Evolutionary conservation across 768 basidiomycete genomes (phyloP).

Genomic region (Mycena venus): DNA sequence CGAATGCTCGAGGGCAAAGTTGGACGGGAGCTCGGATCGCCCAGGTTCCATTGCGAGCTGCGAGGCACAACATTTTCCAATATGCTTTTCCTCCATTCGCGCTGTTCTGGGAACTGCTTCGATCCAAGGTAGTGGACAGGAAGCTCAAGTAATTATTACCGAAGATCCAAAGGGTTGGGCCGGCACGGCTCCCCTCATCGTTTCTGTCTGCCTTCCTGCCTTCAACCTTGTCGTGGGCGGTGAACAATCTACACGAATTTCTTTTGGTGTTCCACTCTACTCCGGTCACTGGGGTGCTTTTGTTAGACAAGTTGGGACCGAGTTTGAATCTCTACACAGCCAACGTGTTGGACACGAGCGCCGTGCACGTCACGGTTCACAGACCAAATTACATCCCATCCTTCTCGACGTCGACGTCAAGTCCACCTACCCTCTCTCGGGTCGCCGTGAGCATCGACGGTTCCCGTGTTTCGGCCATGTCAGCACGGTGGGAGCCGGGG

Average conservation of each 20-base stretch:
- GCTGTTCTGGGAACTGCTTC: slow-evolving; percentile 37
- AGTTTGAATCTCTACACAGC: slow-evolving; percentile 44
- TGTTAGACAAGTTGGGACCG: slow-evolving; percentile 41
- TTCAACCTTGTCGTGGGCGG: slow-evolving; percentile 35
- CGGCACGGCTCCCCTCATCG: slow-evolving; percentile 43
- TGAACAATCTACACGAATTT: slow-evolving; percentile 29
- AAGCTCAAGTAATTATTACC: slow-evolving; percentile 31
- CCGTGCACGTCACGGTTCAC: slow-evolving; percentile 42
- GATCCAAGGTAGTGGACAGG: slow-evolving; percentile 30
- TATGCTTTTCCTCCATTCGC: slow-evolving; percentile 43
- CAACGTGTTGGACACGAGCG: slow-evolving; percentile 40
- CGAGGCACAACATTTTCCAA: slow-evolving; percentile 35
- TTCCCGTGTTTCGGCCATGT: background rate
- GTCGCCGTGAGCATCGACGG: background rate
- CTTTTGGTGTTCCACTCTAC: slow-evolving; percentile 41
- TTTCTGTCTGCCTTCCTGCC: slow-evolving; percentile 44
- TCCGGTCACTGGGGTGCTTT: slow-evolving; percentile 22
- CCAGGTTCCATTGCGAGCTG: slow-evolving; percentile 41
- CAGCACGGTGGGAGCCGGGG: slow-evolving; percentile 11
- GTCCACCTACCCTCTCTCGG: background rate
- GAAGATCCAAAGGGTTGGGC: slow-evolving; percentile 41
- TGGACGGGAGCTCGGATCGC: slow-evolving; percentile 35
- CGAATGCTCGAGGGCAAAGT: slow-evolving; percentile 40
- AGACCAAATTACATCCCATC: slow-evolving; percentile 29
- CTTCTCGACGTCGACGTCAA: background rate